These are phyloP conservation scores for Calonectria pseudoreteaudii DNA, from an alignment of 2,329 filamentous ascomycete genomes.

Conservation along the genomic window DNA sequence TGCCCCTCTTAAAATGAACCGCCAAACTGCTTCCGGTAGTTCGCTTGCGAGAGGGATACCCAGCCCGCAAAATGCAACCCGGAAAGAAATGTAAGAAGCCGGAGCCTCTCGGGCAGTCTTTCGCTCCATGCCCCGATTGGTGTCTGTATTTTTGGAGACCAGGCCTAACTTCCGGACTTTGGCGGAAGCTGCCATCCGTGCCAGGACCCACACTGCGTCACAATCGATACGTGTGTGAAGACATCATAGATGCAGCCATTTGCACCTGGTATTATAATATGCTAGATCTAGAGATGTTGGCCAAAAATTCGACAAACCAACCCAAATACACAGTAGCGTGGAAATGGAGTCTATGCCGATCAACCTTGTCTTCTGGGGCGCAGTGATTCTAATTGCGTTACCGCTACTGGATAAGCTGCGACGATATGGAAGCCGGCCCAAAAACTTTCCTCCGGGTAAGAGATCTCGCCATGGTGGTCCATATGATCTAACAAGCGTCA, in stretches of 20 bases:
- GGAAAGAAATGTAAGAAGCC: not conserved
- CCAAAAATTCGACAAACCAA: not conserved
- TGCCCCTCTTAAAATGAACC: too few species aligned
- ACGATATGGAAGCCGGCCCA: not conserved
- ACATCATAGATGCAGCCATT: not conserved
- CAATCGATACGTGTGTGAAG: not conserved
- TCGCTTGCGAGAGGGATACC: not conserved
- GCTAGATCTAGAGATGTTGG: not conserved
- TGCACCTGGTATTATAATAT: not conserved
- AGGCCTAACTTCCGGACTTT: not conserved
- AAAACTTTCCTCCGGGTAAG: conserved; percentile 1
- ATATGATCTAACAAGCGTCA: not conserved
- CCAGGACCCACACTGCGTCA: not conserved
- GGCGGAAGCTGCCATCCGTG: not conserved
- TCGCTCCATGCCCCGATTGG: not conserved
- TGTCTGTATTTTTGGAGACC: too few species aligned
- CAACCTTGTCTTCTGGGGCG: not conserved
- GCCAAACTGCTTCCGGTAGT: not conserved
- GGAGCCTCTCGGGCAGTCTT: not conserved
- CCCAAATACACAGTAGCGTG: too few species aligned
- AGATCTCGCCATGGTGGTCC: not conserved
- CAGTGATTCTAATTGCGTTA: not conserved
- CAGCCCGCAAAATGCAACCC: not conserved
- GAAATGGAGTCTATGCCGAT: not conserved
- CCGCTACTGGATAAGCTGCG: not conserved